These are phyloP conservation scores for Obba rivulosa DNA, from an alignment of 768 basidiomycete genomes.

Conservation along the genomic window DNA sequence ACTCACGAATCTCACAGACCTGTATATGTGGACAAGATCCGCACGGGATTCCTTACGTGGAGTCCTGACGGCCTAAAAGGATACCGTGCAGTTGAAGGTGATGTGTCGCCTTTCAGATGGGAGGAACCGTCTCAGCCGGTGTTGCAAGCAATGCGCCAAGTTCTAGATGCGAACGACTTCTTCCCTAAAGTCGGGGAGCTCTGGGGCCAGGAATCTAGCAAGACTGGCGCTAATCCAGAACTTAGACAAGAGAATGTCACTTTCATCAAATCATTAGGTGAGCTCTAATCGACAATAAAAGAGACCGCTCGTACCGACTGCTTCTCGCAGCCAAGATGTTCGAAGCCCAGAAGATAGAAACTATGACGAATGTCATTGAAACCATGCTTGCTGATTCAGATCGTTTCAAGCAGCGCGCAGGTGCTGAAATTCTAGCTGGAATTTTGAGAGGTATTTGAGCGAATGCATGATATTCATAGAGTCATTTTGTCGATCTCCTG, in stretches of 20 bases:
- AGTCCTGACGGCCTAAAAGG: conserved; percentile 48
- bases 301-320: conserved; percentile 6
- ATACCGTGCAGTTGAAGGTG: conserved; percentile 39
- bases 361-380: conserved; percentile 52
- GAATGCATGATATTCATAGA: conserved; percentile 7
- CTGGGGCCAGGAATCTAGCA: conserved; percentile 80
- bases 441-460: conserved; percentile 61
- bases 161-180: conserved; percentile 47
- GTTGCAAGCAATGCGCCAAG: conserved; percentile 46
- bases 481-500: neutral
- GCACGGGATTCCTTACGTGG: conserved; percentile 80
- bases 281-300: conserved; percentile 2
- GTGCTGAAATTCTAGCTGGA: conserved; percentile 69
- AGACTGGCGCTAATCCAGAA: conserved; percentile 45
- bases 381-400: conserved; percentile 58
- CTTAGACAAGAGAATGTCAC: conserved; percentile 48
- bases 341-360: conserved; percentile 45
- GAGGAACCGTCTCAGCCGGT: conserved; percentile 45
- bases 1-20: conserved; percentile 23
- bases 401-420: conserved; percentile 83
- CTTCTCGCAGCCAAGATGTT: conserved; percentile 59
- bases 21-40: conserved; percentile 66
- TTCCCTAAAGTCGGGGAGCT: conserved; percentile 54
- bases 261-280: conserved; percentile 47
- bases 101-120: conserved; percentile 42